Evolutionary conservation across 352 stramenopile species (phyloP), one percentile per base, ranked within the genome.

Genomic region (Pythium chondricola): DNA sequence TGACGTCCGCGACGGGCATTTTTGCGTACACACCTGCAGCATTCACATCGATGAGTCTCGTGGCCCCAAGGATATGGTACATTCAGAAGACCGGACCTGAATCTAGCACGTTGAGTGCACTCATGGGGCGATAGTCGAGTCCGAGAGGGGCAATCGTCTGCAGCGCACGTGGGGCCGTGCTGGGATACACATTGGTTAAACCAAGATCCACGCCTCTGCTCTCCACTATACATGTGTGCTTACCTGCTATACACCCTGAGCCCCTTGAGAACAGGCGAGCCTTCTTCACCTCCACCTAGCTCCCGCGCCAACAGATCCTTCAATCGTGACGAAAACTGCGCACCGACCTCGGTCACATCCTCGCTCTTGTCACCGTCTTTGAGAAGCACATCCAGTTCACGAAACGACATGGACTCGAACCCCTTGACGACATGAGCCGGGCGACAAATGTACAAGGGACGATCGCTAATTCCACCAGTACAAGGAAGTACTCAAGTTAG

Each of bases 201-300:
- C 9, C 16, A 16, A 36, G 30, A 14, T 36, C 30, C 16, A 16
- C 10, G 16, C 30, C 10, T 16, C 30, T n/a, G 16, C 30, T 14
- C 30, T 36, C 30, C 30, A 9, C 9, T 14, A 14, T 25, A 1
- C 40, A n/a, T n/a, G n/a, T n/a, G n/a, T n/a, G n/a, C n/a, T 14
- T 45, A 77, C 67, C 67, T 71, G 1, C 61, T 59, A 43, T 74
- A 77, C 16, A 74, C 46, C 10, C 67, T 60, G 9, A 77, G 45
- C 18, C 62, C 45, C 37, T 68, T 71, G 22, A 61, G 38, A 7
- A 41, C 16, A 13, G 30, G 16, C 2, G 53, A 14, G 3, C 29
- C 16, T 2, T 27, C 30, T 10, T 52, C 4, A 0, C n/a, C n/a
- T 47, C 24, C 18, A 48, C 6, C 1, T 29, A 47, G 20, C 31